A percentile compares a stretch with the other conserved stretches of the same genome.
Conservation (phyloP, 768 basidiomycete genomes). For the Hygrocybe punicea region DNA sequence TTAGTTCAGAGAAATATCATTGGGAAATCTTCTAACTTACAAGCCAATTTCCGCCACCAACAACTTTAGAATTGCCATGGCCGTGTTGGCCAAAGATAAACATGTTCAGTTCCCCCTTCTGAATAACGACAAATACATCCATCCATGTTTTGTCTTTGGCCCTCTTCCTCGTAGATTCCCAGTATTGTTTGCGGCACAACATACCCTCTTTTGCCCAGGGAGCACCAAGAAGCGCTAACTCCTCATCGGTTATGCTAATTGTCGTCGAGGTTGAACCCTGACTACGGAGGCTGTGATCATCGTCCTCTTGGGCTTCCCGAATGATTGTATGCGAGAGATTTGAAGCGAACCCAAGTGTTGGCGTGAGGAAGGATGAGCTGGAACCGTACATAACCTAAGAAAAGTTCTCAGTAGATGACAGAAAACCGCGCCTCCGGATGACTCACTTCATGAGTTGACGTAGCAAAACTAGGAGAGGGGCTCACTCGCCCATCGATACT, state of each 20-base stretch:
- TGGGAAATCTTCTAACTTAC: slow-evolving; percentile 47
- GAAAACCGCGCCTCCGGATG: background rate
- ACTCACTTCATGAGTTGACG: slow-evolving; percentile 78
- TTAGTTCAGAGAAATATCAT: background rate
- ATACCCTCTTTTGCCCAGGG: slow-evolving; percentile 99
- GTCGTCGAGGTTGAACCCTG: slow-evolving; percentile 63
- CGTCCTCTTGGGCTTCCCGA: slow-evolving; percentile 88
- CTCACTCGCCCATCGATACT: slow-evolving; percentile 87
- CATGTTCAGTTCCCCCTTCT: slow-evolving; percentile 92
- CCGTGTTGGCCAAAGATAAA: slow-evolving; percentile 85
- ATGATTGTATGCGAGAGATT: slow-evolving; percentile 97
- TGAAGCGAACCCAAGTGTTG: slow-evolving; percentile 93
- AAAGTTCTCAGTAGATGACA: slow-evolving; percentile 4
- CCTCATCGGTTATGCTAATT: slow-evolving; percentile 91
- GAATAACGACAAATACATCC: slow-evolving; percentile 94
- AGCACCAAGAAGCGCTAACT: slow-evolving; percentile 89
- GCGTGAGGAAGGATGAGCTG: slow-evolving; percentile 67
- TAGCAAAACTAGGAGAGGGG: slow-evolving; percentile 91
- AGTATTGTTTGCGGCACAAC: slow-evolving; percentile 91
- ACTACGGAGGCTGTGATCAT: slow-evolving; percentile 66
- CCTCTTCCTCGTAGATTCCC: slow-evolving; percentile 79
- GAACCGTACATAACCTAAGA: slow-evolving; percentile 57
- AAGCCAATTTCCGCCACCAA: slow-evolving; percentile 98
- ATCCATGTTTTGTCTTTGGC: slow-evolving; percentile 89
- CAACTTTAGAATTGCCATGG: slow-evolving; percentile 55